Evolutionary conservation across 2,329 filamentous ascomycete genomes (phyloP).

Genomic region (Leptographium lundbergii): DNA sequence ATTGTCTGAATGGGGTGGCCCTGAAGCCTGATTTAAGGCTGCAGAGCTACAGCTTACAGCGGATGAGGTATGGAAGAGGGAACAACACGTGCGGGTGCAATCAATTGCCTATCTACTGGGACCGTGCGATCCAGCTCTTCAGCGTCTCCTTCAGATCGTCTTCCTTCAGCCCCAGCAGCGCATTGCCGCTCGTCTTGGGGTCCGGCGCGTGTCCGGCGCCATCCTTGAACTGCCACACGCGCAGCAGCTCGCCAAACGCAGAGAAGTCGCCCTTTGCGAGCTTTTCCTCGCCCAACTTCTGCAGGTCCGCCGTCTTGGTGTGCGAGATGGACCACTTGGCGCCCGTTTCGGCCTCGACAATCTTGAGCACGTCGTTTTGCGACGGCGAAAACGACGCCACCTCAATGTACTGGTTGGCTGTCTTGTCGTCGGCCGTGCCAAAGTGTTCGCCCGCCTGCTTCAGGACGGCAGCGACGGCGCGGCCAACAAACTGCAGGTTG

Average conservation of each 20-base stretch:
- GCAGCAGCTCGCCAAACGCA: constrained; percentile 18
- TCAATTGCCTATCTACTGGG: not conserved
- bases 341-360: constrained; percentile 36
- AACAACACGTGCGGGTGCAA: no score
- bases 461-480: constrained; percentile 16
- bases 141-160: constrained; percentile 12
- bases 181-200: constrained; percentile 12
- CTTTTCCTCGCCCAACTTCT: constrained; percentile 27
- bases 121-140: constrained; percentile 5
- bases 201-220: constrained; percentile 20
- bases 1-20: constrained; percentile 48
- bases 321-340: constrained; percentile 35
- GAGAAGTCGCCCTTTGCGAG: constrained; percentile 25
- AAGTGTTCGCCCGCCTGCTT: constrained; percentile 9
- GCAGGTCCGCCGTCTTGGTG: constrained; percentile 20
- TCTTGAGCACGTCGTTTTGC: constrained; percentile 42
- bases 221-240: constrained; percentile 20
- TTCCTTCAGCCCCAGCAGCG: constrained; percentile 15
- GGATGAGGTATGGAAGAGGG: no score
- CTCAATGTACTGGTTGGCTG: constrained; percentile 36
- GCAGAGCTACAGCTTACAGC: not conserved
- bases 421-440: constrained; percentile 15
- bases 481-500: constrained; percentile 15
- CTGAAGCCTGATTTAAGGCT: constrained; percentile 17
- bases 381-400: constrained; percentile 42